phyloP scores from a whole-genome alignment of 192 early-diverging fungal genomes.

The Coemansia sp. region DNA sequence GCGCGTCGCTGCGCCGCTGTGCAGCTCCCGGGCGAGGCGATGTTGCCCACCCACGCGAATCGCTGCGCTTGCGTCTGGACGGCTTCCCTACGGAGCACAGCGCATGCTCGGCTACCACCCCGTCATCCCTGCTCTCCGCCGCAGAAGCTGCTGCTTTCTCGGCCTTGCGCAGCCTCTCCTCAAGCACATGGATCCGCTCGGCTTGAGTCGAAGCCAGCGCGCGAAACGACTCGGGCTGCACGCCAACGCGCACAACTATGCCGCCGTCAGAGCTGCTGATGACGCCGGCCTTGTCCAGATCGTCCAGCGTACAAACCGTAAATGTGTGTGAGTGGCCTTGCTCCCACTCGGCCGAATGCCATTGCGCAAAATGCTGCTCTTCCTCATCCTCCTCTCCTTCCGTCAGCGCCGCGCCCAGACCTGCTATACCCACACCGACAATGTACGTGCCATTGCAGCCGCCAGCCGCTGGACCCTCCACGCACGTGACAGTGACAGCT shows the following conservation, averaged over 20 bases:
- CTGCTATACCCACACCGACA: constrained; percentile 14
- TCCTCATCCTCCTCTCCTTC: not conserved
- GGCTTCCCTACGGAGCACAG: constrained; percentile 9
- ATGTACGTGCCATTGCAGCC: not conserved
- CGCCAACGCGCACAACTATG: constrained; percentile 21
- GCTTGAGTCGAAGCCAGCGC: constrained; percentile 23
- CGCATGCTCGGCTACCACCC: constrained; percentile 3
- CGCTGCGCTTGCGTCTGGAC: constrained; percentile 19
- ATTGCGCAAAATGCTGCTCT: constrained; percentile 7
- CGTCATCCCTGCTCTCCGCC: not conserved
- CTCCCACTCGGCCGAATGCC: constrained; percentile 2
- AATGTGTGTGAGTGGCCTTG: constrained; percentile 17
- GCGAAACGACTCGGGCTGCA: constrained; percentile 27
- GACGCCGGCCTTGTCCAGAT: constrained; percentile 5
- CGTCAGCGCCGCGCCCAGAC: not conserved
- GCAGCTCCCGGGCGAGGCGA: constrained; percentile 17
- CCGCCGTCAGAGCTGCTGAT: constrained; percentile 15
- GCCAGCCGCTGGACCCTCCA: constrained; percentile 16
- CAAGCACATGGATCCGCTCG: constrained; percentile 26
- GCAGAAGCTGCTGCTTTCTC: not conserved
- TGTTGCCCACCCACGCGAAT: constrained; percentile 38
- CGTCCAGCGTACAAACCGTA: constrained; percentile 24
- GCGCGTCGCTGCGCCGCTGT: constrained; percentile 7
- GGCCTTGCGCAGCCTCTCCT: constrained; percentile 14
- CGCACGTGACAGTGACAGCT: constrained; percentile 17